Conservation (phyloP, 2,329 filamentous ascomycete genomes). For the Reticulascus tulasneorum region DNA sequence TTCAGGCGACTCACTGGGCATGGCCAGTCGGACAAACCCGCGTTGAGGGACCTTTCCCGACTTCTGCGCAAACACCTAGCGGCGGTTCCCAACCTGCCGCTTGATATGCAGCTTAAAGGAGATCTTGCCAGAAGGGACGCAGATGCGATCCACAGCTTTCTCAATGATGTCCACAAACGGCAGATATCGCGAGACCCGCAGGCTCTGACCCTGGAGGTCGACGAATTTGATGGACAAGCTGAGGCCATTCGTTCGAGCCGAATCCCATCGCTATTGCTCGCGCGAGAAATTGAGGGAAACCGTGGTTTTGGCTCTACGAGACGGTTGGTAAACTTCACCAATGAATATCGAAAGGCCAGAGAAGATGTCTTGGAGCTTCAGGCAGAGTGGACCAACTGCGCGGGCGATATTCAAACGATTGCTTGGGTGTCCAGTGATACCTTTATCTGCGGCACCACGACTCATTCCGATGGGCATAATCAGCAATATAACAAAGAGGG, state of each 20-base stretch:
- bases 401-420: constrained; percentile 57
- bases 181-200: constrained; percentile 15
- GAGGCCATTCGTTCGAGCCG: constrained; percentile 23
- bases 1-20: constrained; percentile 7
- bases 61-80: constrained; percentile 11
- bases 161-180: constrained; percentile 29
- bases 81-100: constrained; percentile 6
- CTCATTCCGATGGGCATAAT: constrained; percentile 59
- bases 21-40: not conserved
- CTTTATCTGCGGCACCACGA: constrained; percentile 59
- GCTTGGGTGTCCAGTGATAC: constrained; percentile 51
- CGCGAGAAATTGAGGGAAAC: constrained; percentile 46
- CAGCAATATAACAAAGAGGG: constrained; percentile 65
- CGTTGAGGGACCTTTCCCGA: constrained; percentile 15
- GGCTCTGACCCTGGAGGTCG: constrained; percentile 26
- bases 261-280: constrained; percentile 39
- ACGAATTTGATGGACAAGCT: constrained; percentile 22
- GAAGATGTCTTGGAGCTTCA: constrained; percentile 50
- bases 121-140: constrained; percentile 19
- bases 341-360: constrained; percentile 36
- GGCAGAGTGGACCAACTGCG: constrained; percentile 56
- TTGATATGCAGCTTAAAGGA: constrained; percentile 12
- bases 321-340: constrained; percentile 39
- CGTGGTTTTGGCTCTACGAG: constrained; percentile 36
- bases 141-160: constrained; percentile 31